phyloP scores from a whole-genome alignment of 805 yeast genomes.

The Starmerella floricola region DNA sequence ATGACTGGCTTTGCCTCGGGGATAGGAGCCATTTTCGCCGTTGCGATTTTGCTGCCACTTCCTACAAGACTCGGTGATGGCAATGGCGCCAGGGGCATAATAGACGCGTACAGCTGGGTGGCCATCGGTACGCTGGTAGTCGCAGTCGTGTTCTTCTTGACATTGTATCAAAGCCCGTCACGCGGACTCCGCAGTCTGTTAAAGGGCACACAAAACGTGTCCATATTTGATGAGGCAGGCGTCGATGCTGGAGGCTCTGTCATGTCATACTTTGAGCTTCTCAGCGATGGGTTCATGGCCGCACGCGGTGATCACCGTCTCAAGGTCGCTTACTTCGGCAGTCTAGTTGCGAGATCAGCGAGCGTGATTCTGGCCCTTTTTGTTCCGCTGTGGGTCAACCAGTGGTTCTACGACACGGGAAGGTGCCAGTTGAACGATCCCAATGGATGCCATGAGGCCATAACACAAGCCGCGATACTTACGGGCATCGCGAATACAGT shows the following conservation, averaged over 20 bases:
- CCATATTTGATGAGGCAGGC: constrained; percentile 26
- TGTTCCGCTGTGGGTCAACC: constrained; percentile 51
- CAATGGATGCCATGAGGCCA: constrained; percentile 47
- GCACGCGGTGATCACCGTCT: constrained; percentile 38
- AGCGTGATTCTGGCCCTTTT: constrained; percentile 48
- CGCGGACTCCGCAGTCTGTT: constrained; percentile 28
- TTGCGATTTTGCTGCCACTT: constrained; percentile 43
- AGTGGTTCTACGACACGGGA: constrained; percentile 42
- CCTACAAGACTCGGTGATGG: constrained; percentile 43
- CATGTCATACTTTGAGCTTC: constrained; percentile 32
- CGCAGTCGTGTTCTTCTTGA: constrained; percentile 33
- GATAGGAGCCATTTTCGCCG: constrained; percentile 44
- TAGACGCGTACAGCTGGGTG: constrained; percentile 36
- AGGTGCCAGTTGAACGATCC: constrained; percentile 32
- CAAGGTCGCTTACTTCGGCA: constrained; percentile 47
- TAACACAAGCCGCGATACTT: constrained; percentile 51
- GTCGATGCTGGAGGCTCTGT: constrained; percentile 21
- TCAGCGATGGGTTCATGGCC: constrained; percentile 38
- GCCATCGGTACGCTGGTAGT: constrained; percentile 5
- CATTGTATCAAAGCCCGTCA: constrained; percentile 37
- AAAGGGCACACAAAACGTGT: constrained; percentile 19
- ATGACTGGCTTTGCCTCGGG: constrained; percentile 37
- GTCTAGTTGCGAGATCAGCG: constrained; percentile 51
- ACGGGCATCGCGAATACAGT: constrained; percentile 54
- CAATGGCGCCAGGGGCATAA: constrained; percentile 4